phyloP scores from a whole-genome alignment of 768 basidiomycete species.

The Crucibulum laeve region DNA sequence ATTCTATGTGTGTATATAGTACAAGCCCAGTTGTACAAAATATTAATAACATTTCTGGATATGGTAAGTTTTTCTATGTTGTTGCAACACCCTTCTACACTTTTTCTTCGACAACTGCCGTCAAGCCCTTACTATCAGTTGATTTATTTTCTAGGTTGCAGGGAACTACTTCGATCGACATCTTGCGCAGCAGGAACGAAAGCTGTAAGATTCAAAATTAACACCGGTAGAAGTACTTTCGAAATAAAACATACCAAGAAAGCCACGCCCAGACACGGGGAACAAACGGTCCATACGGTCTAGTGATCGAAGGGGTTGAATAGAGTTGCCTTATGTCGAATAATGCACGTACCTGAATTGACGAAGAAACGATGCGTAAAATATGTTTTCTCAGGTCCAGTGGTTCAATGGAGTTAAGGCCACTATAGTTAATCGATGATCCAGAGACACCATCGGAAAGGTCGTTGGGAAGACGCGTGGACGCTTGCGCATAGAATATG shows the following conservation, averaged over 20 bases:
- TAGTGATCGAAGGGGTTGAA: constrained; percentile 20
- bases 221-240: neutral
- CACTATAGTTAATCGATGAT: constrained; percentile 52
- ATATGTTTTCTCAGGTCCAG: constrained; percentile 38
- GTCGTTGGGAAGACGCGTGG: constrained; percentile 43
- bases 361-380: constrained; percentile 50
- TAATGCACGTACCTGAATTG: constrained; percentile 50
- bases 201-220: constrained; percentile 21
- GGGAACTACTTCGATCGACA: constrained; percentile 24
- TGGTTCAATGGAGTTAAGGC: constrained; percentile 42
- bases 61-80: no score
- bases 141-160: neutral
- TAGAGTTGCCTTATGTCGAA: constrained; percentile 2
- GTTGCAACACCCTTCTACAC: no score
- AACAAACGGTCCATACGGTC: constrained; percentile 73
- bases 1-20: no score
- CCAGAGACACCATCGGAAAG: constrained; percentile 35
- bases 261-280: constrained; percentile 63
- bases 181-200: constrained; percentile 33
- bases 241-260: constrained; percentile 41
- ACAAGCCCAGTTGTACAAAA: no score
- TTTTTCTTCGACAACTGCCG: neutral
- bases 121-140: neutral
- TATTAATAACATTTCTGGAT: no score
- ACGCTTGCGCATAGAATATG: constrained; percentile 56